phyloP scores from a whole-genome alignment of 2,329 filamentous ascomycete genomes.

The Neobulgaria alba region DNA sequence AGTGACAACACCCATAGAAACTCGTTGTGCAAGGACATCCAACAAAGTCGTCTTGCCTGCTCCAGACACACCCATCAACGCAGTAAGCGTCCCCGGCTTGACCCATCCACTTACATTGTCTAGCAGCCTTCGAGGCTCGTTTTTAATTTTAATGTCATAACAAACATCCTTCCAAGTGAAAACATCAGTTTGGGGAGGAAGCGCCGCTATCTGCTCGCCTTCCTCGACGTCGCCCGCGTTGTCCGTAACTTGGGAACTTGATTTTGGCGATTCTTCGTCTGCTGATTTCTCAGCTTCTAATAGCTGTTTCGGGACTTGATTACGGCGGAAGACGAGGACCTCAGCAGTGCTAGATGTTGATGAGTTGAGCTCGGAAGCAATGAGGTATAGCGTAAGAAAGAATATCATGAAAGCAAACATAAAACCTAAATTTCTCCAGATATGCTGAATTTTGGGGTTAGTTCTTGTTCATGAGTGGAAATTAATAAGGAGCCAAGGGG shows the following conservation, averaged over 20 bases:
- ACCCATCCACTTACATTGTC: constrained; percentile 67
- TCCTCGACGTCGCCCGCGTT: constrained; percentile 13
- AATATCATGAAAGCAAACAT: constrained; percentile 56
- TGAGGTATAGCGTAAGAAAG: constrained; percentile 54
- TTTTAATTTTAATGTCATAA: constrained; percentile 69
- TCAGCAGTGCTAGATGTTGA: constrained; percentile 70
- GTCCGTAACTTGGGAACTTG: constrained; percentile 10
- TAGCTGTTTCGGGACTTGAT: constrained; percentile 33
- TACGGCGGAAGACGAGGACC: constrained; percentile 65
- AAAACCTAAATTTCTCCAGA: constrained; percentile 53
- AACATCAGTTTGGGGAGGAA: constrained; percentile 25
- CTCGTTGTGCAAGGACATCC: constrained; percentile 71
- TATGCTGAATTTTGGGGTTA: too few relatives aligned
- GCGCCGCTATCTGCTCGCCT: constrained; percentile 19
- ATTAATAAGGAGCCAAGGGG: too few relatives aligned
- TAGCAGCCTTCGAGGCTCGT: constrained; percentile 53
- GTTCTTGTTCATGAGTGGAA: too few relatives aligned
- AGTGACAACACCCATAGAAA: constrained; percentile 80
- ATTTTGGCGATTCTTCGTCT: constrained; percentile 18
- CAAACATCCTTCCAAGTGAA: constrained; percentile 39
- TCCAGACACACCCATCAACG: constrained; percentile 64
- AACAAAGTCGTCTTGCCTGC: constrained; percentile 82
- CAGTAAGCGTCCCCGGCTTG: constrained; percentile 61
- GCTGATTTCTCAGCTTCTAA: constrained; percentile 29
- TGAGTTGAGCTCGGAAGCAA: constrained; percentile 51